Conservation (phyloP, 768 basidiomycete genomes). For the Neoboletus brunneissimus region DNA sequence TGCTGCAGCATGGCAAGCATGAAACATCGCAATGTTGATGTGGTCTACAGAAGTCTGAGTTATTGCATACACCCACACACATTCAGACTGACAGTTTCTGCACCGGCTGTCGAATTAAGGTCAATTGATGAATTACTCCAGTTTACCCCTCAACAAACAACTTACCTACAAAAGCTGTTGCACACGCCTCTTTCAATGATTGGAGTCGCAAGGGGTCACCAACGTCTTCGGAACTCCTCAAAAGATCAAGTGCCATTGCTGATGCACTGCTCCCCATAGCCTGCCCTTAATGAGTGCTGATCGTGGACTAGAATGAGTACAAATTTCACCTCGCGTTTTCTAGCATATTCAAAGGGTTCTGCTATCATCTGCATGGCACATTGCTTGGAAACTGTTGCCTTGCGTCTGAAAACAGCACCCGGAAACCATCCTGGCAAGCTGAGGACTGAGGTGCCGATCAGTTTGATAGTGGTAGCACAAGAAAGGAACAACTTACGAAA, state of each 20-base stretch:
- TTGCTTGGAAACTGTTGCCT: not conserved
- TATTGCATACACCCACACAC: not conserved
- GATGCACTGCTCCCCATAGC: not conserved
- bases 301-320: not conserved
- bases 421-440: not conserved
- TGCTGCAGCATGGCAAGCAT: not conserved
- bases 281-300: not conserved
- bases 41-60: not conserved
- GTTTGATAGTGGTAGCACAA: not conserved
- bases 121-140: not conserved
- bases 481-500: not conserved
- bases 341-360: not conserved
- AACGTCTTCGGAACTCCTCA: not conserved
- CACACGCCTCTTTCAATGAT: not conserved
- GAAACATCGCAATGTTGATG: not conserved
- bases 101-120: not conserved
- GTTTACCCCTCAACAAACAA: not conserved
- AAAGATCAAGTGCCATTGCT: not conserved
- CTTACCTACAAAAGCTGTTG: not conserved
- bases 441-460: not conserved
- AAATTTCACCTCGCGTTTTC: not conserved
- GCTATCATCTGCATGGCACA: not conserved
- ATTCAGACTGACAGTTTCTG: not conserved
- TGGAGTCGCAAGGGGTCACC: not conserved
- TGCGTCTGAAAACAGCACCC: not conserved